Percentiles rank a stretch among this genome's conserved stretches.
Evolutionary conservation across 495 filamentous ascomycete genomes (phyloP).

Genomic region (Podospora pseudopauciseta): DNA sequence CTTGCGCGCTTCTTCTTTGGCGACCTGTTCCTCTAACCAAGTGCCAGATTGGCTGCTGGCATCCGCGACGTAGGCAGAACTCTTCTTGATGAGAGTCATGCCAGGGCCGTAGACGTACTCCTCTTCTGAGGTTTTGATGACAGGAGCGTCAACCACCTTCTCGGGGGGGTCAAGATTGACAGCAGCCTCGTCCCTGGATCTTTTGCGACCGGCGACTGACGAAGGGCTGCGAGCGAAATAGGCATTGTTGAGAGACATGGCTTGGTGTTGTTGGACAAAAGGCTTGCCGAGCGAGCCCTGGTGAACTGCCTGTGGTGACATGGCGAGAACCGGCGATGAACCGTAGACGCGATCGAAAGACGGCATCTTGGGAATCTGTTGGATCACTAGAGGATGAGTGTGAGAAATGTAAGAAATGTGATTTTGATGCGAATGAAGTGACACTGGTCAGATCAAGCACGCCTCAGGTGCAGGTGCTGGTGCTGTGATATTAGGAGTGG

Average conservation of each 20-base stretch:
- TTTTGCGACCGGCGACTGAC: constrained; percentile 54
- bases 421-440: constrained; percentile 28
- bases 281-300: constrained; percentile 44
- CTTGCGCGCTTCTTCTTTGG: constrained; percentile 45
- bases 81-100: constrained; percentile 71
- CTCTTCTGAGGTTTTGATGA: constrained; percentile 49
- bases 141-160: constrained; percentile 40
- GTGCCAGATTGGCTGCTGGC: constrained; percentile 74
- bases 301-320: constrained; percentile 45
- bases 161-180: constrained; percentile 53
- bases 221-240: constrained; percentile 26
- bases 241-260: constrained; percentile 39
- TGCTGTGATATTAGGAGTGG: constrained; percentile 10
- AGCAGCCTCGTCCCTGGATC: constrained; percentile 61
- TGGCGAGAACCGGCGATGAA: constrained; percentile 51
- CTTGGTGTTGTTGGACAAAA: constrained; percentile 38
- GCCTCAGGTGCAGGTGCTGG: constrained; percentile 11
- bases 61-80: constrained; percentile 57
- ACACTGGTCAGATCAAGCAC: constrained; percentile 25
- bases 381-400: constrained; percentile 27
- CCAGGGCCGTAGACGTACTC: constrained; percentile 66
- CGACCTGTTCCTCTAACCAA: constrained; percentile 66
- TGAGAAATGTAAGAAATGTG: constrained; percentile 12
- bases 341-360: constrained; percentile 45
- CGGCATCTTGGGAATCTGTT: constrained; percentile 43